Base-by-base conservation (phyloP, 2,329 filamentous ascomycete genomes). In the Arachnomyces sp. region DNA sequence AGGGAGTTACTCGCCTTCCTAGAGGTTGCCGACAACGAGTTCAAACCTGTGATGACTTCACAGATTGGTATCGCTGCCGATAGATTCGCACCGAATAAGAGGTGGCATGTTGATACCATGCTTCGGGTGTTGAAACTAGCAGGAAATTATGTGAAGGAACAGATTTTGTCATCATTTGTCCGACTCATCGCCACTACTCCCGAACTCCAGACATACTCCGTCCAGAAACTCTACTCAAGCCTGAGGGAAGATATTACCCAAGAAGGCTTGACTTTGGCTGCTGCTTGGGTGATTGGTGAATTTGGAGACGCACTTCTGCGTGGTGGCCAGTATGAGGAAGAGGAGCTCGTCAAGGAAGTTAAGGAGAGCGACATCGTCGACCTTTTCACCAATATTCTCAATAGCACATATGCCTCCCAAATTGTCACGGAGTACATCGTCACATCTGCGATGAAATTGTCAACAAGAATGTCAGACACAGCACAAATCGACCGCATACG, bases 71-170 rank as follows among this genome's bases (percentile, higher is more conserved):
- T 98, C 53, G 92, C 93, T 8, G 92, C 93, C 5, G 92, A 98
- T 63, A 81, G 90, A 49, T 98, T 87, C 64, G 85, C 92, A 2
- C 93, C 92, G 1, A 96, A 92, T 67, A 96, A 96, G 68, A 76
- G 92, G 59, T 98, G 92, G 92, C 92, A 98, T 59, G 83, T 96
- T 51, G 92, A 98, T 57, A 98, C 93, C 2, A 95, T 98, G 82
- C 72, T 98, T 39, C 79, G 93, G 15, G 88, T 98, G 16, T 66
- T 98, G 52, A 94, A 89, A 43, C 72, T 98, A 49, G 92, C 92
- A 38, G 92, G 92, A 34, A 94, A 93, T 64, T 94, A 92, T 56
- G 89, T 98, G 51, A 96, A 95, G 63, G 92, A 98, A 61, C 92
- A 93, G 53, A 98, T 98, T 44, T 66, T 98, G 43, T 95, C 92